These are phyloP conservation scores for Colletotrichum aenigma DNA, from an alignment of 2,329 filamentous ascomycete species.

Conservation along the genomic window DNA sequence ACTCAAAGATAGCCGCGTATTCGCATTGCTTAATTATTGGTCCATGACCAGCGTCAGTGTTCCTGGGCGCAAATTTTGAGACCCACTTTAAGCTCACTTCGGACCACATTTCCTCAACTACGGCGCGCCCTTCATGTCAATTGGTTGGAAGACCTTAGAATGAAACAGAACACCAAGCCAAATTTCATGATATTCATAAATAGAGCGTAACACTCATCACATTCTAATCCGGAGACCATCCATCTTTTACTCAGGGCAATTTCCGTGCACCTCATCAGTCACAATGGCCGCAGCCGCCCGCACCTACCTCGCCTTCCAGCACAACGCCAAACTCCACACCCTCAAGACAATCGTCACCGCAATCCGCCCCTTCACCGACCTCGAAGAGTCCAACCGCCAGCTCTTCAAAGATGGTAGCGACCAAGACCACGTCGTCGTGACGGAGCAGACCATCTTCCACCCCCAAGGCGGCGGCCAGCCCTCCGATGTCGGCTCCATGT, in stretches of 20 bases:
- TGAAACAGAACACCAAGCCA: background rate
- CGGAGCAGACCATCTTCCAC: slow-evolving; percentile 73
- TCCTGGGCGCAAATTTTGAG: background rate
- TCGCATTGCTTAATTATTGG: background rate
- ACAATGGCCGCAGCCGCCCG: slow-evolving; percentile 25
- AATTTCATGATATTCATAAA: background rate
- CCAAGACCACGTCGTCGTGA: slow-evolving; percentile 62
- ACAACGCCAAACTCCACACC: slow-evolving; percentile 44
- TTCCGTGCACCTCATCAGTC: background rate
- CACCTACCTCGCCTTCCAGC: slow-evolving; percentile 50
- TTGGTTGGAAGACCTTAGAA: background rate
- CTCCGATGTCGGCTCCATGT: slow-evolving; percentile 67
- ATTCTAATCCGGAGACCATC: background rate
- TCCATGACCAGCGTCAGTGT: no score
- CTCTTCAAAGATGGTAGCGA: slow-evolving; percentile 63
- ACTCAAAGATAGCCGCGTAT: background rate
- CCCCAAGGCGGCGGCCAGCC: slow-evolving; percentile 78
- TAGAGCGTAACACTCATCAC: background rate
- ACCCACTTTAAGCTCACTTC: background rate
- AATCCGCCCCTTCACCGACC: slow-evolving; percentile 50
- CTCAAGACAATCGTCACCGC: slow-evolving; percentile 49
- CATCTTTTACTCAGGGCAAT: background rate
- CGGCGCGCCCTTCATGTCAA: slow-evolving; percentile 5
- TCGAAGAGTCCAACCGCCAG: slow-evolving; percentile 54
- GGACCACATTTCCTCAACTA: background rate